These are phyloP conservation scores for Botryotinia narcissicola DNA, from an alignment of 2,329 filamentous ascomycete species.

Conservation along the genomic window DNA sequence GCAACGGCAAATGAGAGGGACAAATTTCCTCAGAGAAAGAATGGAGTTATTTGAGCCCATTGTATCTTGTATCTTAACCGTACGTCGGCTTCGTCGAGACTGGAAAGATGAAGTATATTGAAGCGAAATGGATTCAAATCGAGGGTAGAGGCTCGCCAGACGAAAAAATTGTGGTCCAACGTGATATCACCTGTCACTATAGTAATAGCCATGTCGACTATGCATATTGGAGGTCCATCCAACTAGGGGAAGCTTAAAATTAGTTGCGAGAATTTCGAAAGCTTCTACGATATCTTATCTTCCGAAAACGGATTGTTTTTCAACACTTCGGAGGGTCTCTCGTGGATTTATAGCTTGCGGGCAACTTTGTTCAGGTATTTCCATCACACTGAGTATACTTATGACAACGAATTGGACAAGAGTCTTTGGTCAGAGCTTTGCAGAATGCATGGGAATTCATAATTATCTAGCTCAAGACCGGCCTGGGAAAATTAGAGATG, in stretches of 20 bases:
- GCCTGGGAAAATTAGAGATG: neutral
- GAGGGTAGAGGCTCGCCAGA: no score
- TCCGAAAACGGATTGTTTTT: neutral
- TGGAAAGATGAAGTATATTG: neutral
- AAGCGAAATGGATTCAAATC: neutral
- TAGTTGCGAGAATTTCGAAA: neutral
- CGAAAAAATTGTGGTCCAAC: neutral
- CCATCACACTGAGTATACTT: neutral
- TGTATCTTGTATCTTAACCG: neutral
- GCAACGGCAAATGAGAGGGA: fast-evolving
- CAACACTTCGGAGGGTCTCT: neutral
- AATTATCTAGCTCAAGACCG: neutral
- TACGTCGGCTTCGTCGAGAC: no score
- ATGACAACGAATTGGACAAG: neutral
- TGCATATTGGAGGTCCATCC: neutral
- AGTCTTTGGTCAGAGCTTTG: neutral
- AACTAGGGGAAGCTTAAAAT: no score
- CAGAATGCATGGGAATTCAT: neutral
- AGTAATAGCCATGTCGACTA: no score
- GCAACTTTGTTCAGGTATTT: neutral
- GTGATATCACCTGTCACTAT: no score
- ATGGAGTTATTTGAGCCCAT: no score
- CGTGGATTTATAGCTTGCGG: neutral
- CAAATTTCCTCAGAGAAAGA: neutral
- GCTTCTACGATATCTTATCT: neutral